Percentiles rank a stretch among this genome's conserved stretches.
Conservation (phyloP, 2,329 filamentous ascomycete species). For the Fusarium bactridioides region DNA sequence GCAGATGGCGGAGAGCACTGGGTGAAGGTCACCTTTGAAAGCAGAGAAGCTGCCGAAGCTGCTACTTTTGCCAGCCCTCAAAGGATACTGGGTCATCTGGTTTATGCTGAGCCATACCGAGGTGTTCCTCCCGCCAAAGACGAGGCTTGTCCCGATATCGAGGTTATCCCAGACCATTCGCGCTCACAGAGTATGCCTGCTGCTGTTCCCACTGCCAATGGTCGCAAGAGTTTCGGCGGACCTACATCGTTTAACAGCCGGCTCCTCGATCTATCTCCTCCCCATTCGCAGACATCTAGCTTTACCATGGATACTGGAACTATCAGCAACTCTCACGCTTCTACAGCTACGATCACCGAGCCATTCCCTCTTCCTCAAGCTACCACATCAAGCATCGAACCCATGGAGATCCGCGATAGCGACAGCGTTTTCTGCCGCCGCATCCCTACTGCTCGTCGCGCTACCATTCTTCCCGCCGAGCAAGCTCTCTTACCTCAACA, state of each 20-base stretch:
- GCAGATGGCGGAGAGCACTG: slow-evolving; percentile 88
- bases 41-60: slow-evolving; percentile 72
- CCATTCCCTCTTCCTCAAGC: slow-evolving; percentile 23
- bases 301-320: slow-evolving; percentile 67
- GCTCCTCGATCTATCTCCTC: slow-evolving; percentile 52
- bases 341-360: slow-evolving; percentile 57
- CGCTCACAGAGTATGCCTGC: slow-evolving; percentile 50
- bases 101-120: slow-evolving; percentile 75
- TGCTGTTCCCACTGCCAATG: slow-evolving; percentile 36
- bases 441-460: slow-evolving; percentile 72
- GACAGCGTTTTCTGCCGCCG: slow-evolving; percentile 63
- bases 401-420: slow-evolving; percentile 43
- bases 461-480: slow-evolving; percentile 71
- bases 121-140: slow-evolving; percentile 71
- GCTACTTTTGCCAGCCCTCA: slow-evolving; percentile 76
- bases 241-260: slow-evolving; percentile 49
- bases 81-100: slow-evolving; percentile 72
- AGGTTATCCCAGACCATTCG: slow-evolving; percentile 44
- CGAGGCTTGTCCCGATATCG: slow-evolving; percentile 65
- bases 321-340: slow-evolving; percentile 54
- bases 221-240: slow-evolving; percentile 42
- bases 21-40: slow-evolving; percentile 88
- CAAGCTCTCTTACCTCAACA: slow-evolving; percentile 76
- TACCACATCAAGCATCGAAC: slow-evolving; percentile 37
- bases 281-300: slow-evolving; percentile 60